phyloP scores from a whole-genome alignment of 768 basidiomycete species.

The Phanerochaete carnosa region DNA sequence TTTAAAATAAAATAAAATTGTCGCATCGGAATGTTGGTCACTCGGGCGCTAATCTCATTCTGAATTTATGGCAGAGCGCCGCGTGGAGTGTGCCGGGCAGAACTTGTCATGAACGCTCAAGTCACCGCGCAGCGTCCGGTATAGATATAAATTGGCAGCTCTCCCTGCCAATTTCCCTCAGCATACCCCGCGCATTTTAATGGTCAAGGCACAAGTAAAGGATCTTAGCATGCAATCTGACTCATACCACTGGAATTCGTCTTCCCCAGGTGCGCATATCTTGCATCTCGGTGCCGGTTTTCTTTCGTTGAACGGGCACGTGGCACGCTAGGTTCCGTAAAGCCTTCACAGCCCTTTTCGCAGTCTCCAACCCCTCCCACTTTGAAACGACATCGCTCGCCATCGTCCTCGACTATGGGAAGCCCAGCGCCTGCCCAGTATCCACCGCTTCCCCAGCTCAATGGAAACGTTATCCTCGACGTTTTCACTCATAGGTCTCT shows the following conservation, averaged over 20 bases:
- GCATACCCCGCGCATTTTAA: slow-evolving; percentile 9
- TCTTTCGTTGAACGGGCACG: slow-evolving; percentile 18
- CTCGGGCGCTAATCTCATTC: not conserved
- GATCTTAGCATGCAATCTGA: slow-evolving; percentile 23
- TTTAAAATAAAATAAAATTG: no score
- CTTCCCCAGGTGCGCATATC: slow-evolving; percentile 9
- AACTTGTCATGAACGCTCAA: slow-evolving; percentile 11
- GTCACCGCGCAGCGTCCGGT: not conserved
- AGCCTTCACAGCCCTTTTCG: slow-evolving; percentile 14
- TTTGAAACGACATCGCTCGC: slow-evolving; percentile 37
- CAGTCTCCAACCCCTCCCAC: slow-evolving; percentile 17
- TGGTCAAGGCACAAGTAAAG: slow-evolving; percentile 24
- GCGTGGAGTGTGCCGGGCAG: not conserved
- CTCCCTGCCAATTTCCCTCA: slow-evolving; percentile 8
- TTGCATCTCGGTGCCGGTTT: not conserved
- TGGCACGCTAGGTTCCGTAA: slow-evolving; percentile 19
- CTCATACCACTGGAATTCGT: slow-evolving; percentile 13
- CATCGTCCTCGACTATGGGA: slow-evolving; percentile 15
- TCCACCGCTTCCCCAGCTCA: slow-evolving; percentile 48
- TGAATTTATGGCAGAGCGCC: not conserved
- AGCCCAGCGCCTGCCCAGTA: slow-evolving; percentile 27
- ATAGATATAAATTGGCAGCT: slow-evolving; percentile 9
- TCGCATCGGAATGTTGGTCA: no score
- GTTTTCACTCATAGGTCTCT: slow-evolving; percentile 71
- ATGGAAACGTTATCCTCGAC: slow-evolving; percentile 55